phyloP scores from a whole-genome alignment of 805 yeast species.

The Monosporozyma siamensis region DNA sequence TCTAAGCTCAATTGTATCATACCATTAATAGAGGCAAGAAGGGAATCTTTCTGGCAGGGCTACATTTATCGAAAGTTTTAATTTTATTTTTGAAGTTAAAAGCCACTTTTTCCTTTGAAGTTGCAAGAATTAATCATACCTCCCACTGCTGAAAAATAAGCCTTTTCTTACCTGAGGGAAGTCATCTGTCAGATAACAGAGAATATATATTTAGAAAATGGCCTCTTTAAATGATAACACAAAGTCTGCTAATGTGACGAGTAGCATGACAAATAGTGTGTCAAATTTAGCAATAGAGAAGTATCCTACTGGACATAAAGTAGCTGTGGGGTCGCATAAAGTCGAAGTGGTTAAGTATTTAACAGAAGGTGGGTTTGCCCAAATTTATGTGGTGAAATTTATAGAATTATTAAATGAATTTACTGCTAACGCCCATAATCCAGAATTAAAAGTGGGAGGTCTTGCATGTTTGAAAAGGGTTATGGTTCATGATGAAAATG shows the following conservation, averaged over 20 bases:
- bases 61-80: no score
- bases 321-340: constrained; percentile 55
- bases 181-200: no score
- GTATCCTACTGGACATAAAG: constrained; percentile 36
- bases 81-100: no score
- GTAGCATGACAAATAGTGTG: constrained; percentile 3
- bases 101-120: no score
- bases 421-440: constrained; percentile 12
- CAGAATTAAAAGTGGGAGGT: constrained; percentile 35
- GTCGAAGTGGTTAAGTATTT: constrained; percentile 47
- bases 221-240: constrained; percentile 13
- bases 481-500: constrained; percentile 59
- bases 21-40: no score
- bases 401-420: constrained; percentile 22
- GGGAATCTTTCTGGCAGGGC: no score
- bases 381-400: constrained; percentile 57
- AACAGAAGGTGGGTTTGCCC: constrained; percentile 76
- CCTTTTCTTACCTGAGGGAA: no score
- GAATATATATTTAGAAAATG: constrained; percentile 5
- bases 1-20: no score
- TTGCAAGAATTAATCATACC: no score
- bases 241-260: constrained; percentile 2
- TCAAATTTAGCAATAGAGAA: constrained; percentile 11
- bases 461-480: constrained; percentile 67
- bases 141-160: no score